Base-by-base conservation (phyloP, 768 basidiomycete genomes). In the Lepiota brunneoincarnata region DNA sequence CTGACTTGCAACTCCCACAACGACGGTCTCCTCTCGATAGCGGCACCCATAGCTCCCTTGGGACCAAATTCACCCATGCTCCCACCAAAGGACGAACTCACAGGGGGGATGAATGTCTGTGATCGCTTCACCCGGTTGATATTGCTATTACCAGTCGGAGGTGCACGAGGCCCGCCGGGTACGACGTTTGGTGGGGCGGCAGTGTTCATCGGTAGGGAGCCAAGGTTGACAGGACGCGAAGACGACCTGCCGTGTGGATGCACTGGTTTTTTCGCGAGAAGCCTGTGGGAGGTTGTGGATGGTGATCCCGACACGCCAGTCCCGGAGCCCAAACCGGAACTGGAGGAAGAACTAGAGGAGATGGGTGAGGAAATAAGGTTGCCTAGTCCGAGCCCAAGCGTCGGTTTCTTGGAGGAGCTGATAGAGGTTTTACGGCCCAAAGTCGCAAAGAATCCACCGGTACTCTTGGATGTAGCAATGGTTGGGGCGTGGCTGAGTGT, bases 381-480 rank as follows among this genome's bases (percentile, higher is more conserved):
- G 9, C 41, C 15, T 2, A 54, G 20, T 2, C 53, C 53, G 10
- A 54, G 31, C 11, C 52, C 44, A 15, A 46, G 52, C 10, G 20
- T 34, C 6, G 53, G 53, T 53, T 46, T 49, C 50, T 63, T 63
- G 18, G 58, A 49, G 17, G 67, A 60, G 1, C 67, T 64, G 9
- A 75, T 58, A 63, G 89, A 91, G 18, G 81, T 74, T 64, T 84
- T 90, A 21, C 89, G 77, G 11, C 88, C 86, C 14, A 92, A 76
- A 0, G 88, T 84, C 3, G 89, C 75, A 64, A 92, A 87, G 70
- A 91, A 91, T 35, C 77, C 80, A 9, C 80, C 78, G 34, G 26
- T 31, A 38, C n/a, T 40, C 10, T 47, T 12, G 41, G 50, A 51
- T 51, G 50, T 11, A 31, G n/a, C 15, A 20, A 41, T 42, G 34